Percentiles rank a stretch among this genome's conserved stretches.
phyloP scores from a whole-genome alignment of 2,329 filamentous ascomycete genomes.

The Fusarium oligoseptatum region DNA sequence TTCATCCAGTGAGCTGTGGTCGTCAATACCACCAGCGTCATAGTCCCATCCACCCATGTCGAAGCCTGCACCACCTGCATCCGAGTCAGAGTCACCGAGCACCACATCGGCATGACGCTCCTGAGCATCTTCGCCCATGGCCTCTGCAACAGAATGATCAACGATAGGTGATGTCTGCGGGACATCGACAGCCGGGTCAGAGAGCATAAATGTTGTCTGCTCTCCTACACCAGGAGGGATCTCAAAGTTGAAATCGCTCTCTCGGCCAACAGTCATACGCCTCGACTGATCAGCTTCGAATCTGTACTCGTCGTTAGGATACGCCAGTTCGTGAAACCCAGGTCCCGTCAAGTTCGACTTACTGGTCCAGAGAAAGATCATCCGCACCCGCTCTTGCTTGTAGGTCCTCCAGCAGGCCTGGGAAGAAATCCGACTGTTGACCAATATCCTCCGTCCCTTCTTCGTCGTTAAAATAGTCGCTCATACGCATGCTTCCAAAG shows the following conservation, averaged over 20 bases:
- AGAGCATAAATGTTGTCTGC: slow-evolving; percentile 66
- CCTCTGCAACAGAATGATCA: slow-evolving; percentile 38
- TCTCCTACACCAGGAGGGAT: slow-evolving; percentile 62
- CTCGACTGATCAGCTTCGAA: slow-evolving; percentile 57
- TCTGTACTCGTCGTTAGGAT: slow-evolving; percentile 37
- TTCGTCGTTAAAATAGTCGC: slow-evolving; percentile 60
- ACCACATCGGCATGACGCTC: slow-evolving; percentile 27
- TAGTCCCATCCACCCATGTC: slow-evolving; percentile 36
- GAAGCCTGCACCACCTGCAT: slow-evolving; percentile 33
- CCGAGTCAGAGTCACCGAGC: slow-evolving; percentile 37
- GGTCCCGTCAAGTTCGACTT: background rate
- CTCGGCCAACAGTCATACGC: slow-evolving; percentile 57
- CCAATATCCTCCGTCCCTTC: slow-evolving; percentile 58
- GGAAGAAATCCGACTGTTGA: slow-evolving; percentile 66
- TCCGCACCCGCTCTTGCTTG: slow-evolving; percentile 54
- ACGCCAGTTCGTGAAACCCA: background rate
- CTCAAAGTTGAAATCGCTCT: slow-evolving; percentile 66
- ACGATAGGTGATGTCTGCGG: slow-evolving; percentile 45
- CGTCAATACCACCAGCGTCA: slow-evolving; percentile 34
- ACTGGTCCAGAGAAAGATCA: slow-evolving; percentile 62
- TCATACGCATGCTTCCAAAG: slow-evolving; percentile 66
- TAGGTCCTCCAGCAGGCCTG: slow-evolving; percentile 60
- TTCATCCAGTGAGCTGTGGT: slow-evolving; percentile 44
- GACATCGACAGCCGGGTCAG: slow-evolving; percentile 50
- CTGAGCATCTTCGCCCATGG: slow-evolving; percentile 30